Conservation (phyloP, 2,329 filamentous ascomycete species). For the Aspergillus carbonarius region DNA sequence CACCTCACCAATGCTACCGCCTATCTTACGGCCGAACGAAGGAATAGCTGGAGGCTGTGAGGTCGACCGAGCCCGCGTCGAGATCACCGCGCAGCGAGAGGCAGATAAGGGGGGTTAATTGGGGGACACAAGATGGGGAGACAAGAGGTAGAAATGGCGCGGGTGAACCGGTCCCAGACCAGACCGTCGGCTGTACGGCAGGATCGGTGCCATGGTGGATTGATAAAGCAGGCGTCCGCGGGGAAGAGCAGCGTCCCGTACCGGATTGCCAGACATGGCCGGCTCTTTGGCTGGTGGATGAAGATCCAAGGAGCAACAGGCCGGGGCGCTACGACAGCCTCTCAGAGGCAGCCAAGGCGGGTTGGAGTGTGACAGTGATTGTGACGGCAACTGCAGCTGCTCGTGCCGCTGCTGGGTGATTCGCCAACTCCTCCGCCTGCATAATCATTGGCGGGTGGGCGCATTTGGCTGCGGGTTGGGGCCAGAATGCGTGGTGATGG, state of each 20-base stretch:
- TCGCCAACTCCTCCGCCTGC: neutral
- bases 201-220: constrained; percentile 5
- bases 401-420: constrained; percentile 11
- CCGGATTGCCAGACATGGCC: neutral
- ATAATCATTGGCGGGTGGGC: constrained; percentile 14
- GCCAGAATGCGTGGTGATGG: neutral
- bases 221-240: constrained; percentile 1
- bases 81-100: neutral
- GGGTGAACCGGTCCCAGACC: neutral
- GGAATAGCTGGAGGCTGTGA: neutral
- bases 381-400: constrained; percentile 33
- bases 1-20: neutral
- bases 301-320: neutral
- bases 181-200: constrained; percentile 6
- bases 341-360: constrained; percentile 4
- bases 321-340: constrained; percentile 17
- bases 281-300: neutral
- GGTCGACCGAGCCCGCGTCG: constrained; percentile 3
- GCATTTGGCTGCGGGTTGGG: neutral
- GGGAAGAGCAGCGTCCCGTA: neutral
- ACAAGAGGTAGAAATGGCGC: constrained; percentile 5
- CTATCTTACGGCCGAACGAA: constrained; percentile 1
- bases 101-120: neutral
- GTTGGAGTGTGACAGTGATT: constrained; percentile 29
- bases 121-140: neutral